Base-by-base conservation (phyloP, 2,329 filamentous ascomycete genomes). In the Podosphaera fusca region DNA sequence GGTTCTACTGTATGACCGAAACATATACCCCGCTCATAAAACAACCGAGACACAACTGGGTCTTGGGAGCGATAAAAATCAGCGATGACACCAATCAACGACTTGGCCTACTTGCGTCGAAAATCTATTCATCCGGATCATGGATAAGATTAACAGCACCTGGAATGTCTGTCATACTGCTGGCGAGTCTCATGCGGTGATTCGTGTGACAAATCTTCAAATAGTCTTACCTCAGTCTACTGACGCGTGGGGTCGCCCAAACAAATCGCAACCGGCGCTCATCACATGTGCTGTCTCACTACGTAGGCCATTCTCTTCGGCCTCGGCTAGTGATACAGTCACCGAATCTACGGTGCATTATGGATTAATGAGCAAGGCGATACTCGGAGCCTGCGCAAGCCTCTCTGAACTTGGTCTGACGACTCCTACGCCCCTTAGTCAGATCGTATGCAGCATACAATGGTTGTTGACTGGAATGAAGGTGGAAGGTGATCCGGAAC, bases 281-380 rank as follows among this genome's bases (percentile, higher is more conserved):
- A 64, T 87, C 14, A 81, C 79, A 4, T 75, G 79, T 42, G 73
- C 75, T 34, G 73, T 87, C 6, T 74, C 73, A 1, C 73, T 87
- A 59, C 67, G 69, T 7, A 65, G 70, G 9, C 67, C 74, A 0
- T 86, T 87, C 64, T 56, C 51, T 12, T 54, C 50, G 0, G 78
- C 82, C 1, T 79, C 80, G 0, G 64, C 72, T 1, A 68, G 68
- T 3, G 85, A 89, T 69, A 70, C 70, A 7, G 75, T 89, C 38
- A 75, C 79, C 51, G 35, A 57, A 5, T 52, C 38, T 31, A 53
- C 56, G 21, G 78, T 87, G 31, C 82, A 89, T 70, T 89, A 89
- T 64, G 84, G 85, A 1, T 74, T 71, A 8, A 72, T 88, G 12
- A 81, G 79, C 70, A 87, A 87, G 69, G 72, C 73, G 0, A 72